phyloP scores from a whole-genome alignment of 2,329 filamentous ascomycete genomes.

The Sarocladium oryzae region DNA sequence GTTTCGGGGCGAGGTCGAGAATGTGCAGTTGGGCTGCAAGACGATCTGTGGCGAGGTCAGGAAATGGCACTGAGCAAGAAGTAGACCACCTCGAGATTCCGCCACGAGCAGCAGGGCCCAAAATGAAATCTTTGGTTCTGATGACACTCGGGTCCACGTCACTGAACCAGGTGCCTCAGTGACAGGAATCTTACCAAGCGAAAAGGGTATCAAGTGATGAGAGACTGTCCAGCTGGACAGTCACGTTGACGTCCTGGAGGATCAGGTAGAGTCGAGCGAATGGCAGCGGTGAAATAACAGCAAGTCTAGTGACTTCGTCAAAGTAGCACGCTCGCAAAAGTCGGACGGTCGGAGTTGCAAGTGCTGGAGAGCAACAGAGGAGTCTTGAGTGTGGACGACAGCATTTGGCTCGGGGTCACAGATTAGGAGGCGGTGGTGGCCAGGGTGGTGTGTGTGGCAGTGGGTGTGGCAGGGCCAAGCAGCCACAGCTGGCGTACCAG shows the following conservation, averaged over 20 bases:
- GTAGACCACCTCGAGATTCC: too few species aligned
- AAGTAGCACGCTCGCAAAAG: neutral
- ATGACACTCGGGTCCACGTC: too few species aligned
- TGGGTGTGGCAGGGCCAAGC: conserved; percentile 7
- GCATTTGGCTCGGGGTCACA: conserved; percentile 7
- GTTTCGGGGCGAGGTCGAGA: conserved; percentile 7
- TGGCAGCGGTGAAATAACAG: neutral
- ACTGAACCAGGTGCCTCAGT: too few species aligned
- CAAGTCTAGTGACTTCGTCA: conserved; percentile 5
- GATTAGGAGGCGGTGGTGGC: conserved; percentile 8
- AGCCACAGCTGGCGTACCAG: neutral
- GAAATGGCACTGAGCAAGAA: conserved; percentile 15
- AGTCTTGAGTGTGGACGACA: conserved; percentile 24
- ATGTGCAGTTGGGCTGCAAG: conserved; percentile 21
- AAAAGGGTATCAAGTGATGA: neutral
- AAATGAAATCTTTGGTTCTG: too few species aligned
- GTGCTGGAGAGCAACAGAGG: neutral
- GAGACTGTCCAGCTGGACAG: neutral
- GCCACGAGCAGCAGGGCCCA: too few species aligned
- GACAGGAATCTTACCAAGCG: conserved; percentile 14
- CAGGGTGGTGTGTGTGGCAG: conserved; percentile 8
- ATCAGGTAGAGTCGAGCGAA: neutral
- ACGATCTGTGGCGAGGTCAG: conserved; percentile 21
- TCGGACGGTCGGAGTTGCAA: neutral
- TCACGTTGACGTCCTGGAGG: neutral